phyloP scores from a whole-genome alignment of 805 yeast genomes.

The Maudiozyma bulderi region DNA sequence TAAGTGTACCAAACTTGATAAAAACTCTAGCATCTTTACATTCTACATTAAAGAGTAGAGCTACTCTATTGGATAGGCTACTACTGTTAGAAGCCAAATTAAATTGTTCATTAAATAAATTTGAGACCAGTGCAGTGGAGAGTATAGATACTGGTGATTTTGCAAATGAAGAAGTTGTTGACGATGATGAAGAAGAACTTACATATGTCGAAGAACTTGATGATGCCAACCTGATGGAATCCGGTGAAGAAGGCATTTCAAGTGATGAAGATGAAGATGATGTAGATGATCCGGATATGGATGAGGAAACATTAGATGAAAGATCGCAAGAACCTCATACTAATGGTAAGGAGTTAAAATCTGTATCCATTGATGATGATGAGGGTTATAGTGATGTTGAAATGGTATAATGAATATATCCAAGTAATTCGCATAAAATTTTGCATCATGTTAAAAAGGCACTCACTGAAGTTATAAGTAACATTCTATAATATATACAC shows the following conservation, averaged over 20 bases:
- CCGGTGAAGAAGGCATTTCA: conserved; percentile 12
- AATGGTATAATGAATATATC: conserved; percentile 13
- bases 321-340: conserved; percentile 1
- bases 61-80: conserved; percentile 60
- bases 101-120: conserved; percentile 58
- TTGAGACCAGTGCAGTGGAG: conserved; percentile 41
- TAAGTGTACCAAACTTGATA: conserved; percentile 38
- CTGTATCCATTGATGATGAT: conserved; percentile 21
- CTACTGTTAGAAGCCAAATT: conserved; percentile 77
- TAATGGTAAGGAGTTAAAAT: conserved; percentile 24
- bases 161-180: conserved; percentile 30
- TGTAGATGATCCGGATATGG: neutral
- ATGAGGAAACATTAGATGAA: conserved; percentile 3
- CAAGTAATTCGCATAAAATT: too few species aligned
- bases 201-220: conserved; percentile 7
- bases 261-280: conserved; percentile 4
- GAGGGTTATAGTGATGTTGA: conserved; percentile 34
- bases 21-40: conserved; percentile 54
- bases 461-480: too few species aligned
- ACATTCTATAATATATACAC: too few species aligned
- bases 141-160: conserved; percentile 38
- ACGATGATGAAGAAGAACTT: conserved; percentile 19
- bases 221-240: conserved; percentile 4
- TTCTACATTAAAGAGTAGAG: conserved; percentile 53
- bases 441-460: too few species aligned